These are phyloP conservation scores for Oryza longistaminata DNA, from an alignment of 176 grass and related monocot species.

Conservation along the genomic window DNA sequence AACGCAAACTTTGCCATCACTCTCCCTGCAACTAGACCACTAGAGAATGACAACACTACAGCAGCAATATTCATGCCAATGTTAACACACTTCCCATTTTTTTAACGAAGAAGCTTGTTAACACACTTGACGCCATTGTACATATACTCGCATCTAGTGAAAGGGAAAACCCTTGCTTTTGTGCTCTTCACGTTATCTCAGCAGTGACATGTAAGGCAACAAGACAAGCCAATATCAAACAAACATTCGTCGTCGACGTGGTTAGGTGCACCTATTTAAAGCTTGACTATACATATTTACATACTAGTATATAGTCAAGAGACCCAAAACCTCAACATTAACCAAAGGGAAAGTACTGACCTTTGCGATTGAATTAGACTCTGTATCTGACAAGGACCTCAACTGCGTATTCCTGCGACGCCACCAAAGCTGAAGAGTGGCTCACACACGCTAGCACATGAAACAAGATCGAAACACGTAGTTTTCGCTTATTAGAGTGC, in stretches of 20 bases:
- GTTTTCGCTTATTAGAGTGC: background rate
- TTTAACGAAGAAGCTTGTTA: too few species aligned
- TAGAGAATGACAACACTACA: background rate
- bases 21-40: background rate
- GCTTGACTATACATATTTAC: background rate
- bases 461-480: background rate
- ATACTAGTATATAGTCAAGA: background rate
- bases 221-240: background rate
- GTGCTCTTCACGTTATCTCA: background rate
- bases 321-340: background rate
- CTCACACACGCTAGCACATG: background rate
- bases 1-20: background rate
- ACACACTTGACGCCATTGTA: too few species aligned
- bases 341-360: background rate
- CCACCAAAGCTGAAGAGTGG: background rate
- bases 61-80: background rate
- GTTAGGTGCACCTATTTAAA: background rate
- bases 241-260: background rate
- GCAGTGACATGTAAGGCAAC: background rate
- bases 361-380: background rate
- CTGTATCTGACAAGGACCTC: background rate
- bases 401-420: background rate
- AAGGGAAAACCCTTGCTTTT: background rate
- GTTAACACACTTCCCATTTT: too few species aligned
- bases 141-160: too few species aligned